Base-by-base conservation (phyloP, 1,284 basidiomycete genomes). In the Puccinia brachypodii region DNA sequence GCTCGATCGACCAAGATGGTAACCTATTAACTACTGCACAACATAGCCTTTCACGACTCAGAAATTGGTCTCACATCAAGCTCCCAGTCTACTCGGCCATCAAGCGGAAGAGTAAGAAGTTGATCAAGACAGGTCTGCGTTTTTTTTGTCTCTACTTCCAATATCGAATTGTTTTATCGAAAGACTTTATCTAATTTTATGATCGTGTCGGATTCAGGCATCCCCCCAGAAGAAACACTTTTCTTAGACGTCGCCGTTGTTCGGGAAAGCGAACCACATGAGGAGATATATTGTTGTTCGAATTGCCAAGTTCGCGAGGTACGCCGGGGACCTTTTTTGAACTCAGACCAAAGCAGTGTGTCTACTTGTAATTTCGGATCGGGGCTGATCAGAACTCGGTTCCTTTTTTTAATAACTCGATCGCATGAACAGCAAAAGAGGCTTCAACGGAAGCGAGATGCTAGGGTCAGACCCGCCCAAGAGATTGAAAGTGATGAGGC, bases 401-500 rank as follows among this genome's bases (percentile, higher is more conserved):
- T 60, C 8, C n/a, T 28, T 31, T 80, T 44, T 71, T 31, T 19
- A 56, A 36, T 42, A 42, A 68, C 53, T 2, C 71, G 36, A 44
- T 19, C 9, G 28, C 50, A n/a, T 38, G 6, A 14, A 6, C 53
- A 81, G 79, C 79, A 81, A 74, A 81, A 75, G 60, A 72, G 79
- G 22, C 73, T 72, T 25, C 79, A 81, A 44, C 71, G 79, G 14
- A 81, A 81, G 47, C 72, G 72, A 47, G 79, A 81, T 69, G 79
- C 79, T 62, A 58, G 79, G 36, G 79, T 81, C 19, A 44, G 79
- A 75, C 79, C 79, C 13, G 79, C 79, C 25, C 79, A 81, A 81
- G 79, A 81, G 47, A 81, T 81, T 25, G 79, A 81, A 68, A 81
- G 79, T 44, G 79, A 81, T 44, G 79, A 81, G 53, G 79, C 71